Conservation (phyloP, 2,329 filamentous ascomycete genomes). For the Xylaria sp. region DNA sequence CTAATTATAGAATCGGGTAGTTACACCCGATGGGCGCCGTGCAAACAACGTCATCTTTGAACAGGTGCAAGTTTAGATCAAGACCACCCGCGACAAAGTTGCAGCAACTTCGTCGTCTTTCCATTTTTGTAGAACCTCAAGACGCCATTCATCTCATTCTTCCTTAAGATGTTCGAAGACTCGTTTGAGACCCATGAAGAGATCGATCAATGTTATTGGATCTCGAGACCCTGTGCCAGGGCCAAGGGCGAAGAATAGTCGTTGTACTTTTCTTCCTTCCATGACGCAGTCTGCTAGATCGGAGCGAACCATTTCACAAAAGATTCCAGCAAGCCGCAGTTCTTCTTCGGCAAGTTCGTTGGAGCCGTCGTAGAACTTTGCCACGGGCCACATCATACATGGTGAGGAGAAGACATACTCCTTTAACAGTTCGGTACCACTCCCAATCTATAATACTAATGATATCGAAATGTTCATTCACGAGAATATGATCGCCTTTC, state of each 20-base stretch:
- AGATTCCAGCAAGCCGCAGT: constrained; percentile 19
- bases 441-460: constrained; percentile 59
- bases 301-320: constrained; percentile 35
- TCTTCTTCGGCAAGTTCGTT: constrained; percentile 46
- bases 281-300: constrained; percentile 41
- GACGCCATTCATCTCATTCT: constrained; percentile 27
- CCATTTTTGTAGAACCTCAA: constrained; percentile 25
- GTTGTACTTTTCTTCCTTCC: constrained; percentile 41
- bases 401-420: constrained; percentile 49
- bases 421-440: constrained; percentile 47
- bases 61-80: too few relatives aligned
- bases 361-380: constrained; percentile 48
- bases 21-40: too few relatives aligned
- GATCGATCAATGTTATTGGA: constrained; percentile 24
- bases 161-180: constrained; percentile 25
- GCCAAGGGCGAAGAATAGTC: constrained; percentile 41
- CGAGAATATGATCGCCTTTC: constrained; percentile 58
- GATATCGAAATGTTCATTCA: constrained; percentile 53
- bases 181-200: constrained; percentile 34
- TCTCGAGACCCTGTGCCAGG: constrained; percentile 10
- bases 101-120: constrained; percentile 21
- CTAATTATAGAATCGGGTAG: too few relatives aligned
- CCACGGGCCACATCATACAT: constrained; percentile 52
- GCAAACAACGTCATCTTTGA: too few relatives aligned
- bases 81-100: constrained; percentile 17